Evolutionary conservation across 1,139 yeast species (phyloP).

Genomic region (Diutina siamensis): DNA sequence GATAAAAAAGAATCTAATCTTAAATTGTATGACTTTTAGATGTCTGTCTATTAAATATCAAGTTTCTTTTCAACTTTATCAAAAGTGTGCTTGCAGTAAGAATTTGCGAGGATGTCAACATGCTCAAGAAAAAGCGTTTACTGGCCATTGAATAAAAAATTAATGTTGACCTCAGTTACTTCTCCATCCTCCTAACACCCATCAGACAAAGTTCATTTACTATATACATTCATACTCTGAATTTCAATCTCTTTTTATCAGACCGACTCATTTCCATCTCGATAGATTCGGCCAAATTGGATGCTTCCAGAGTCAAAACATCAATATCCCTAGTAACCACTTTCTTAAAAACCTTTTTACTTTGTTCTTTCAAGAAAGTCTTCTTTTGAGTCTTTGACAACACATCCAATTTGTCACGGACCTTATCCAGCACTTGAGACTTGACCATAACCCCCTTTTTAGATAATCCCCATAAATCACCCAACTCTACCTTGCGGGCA

Average conservation of each 20-base stretch:
- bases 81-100: too few relatives aligned
- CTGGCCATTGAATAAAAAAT: too few relatives aligned
- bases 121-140: too few relatives aligned
- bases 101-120: too few relatives aligned
- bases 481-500: constrained; percentile 72
- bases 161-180: too few relatives aligned
- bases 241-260: constrained; percentile 11
- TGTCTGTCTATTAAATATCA: too few relatives aligned
- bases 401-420: constrained; percentile 23
- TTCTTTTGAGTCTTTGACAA: constrained; percentile 31
- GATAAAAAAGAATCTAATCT: too few relatives aligned
- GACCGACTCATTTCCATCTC: constrained; percentile 18
- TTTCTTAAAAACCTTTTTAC: constrained; percentile 32
- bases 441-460: constrained; percentile 49
- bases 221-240: not conserved
- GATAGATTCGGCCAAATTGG: constrained; percentile 20
- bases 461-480: constrained; percentile 86
- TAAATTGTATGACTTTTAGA: too few relatives aligned
- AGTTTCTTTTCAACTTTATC: too few relatives aligned
- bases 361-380: constrained; percentile 30
- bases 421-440: constrained; percentile 20
- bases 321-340: constrained; percentile 19
- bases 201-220: too few relatives aligned
- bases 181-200: too few relatives aligned
- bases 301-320: constrained; percentile 24